Conservation (phyloP, 768 basidiomycete species). For the Suillus lakei region DNA sequence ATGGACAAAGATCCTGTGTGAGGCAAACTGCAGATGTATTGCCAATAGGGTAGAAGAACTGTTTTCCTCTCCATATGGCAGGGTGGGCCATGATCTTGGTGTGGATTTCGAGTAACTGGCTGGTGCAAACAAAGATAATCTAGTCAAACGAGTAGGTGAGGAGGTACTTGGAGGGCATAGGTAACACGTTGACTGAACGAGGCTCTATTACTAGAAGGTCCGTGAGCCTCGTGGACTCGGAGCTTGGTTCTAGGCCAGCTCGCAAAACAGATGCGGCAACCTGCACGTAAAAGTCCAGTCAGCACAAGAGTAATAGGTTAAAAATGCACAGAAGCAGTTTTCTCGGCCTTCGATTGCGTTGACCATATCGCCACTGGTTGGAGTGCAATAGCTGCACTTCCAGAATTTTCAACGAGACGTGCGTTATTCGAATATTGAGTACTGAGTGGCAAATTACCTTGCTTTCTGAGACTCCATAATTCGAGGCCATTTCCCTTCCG, state of each 20-base stretch:
- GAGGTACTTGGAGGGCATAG: neutral
- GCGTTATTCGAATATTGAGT: too few relatives aligned
- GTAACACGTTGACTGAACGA: neutral
- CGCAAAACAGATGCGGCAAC: too few relatives aligned
- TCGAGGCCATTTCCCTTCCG: too few relatives aligned
- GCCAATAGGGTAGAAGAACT: slow-evolving; percentile 64
- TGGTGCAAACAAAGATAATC: neutral
- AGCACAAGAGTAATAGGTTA: too few relatives aligned
- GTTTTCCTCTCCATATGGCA: slow-evolving; percentile 46
- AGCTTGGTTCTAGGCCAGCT: neutral
- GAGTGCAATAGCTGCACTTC: slow-evolving; percentile 18
- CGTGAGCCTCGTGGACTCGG: neutral
- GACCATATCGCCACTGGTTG: neutral
- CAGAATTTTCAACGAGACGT: slow-evolving; percentile 13
- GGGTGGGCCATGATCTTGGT: slow-evolving; percentile 45
- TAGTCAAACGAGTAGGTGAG: neutral
- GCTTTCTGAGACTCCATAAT: too few relatives aligned
- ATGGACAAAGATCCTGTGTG: slow-evolving; percentile 51
- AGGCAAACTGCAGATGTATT: slow-evolving; percentile 60
- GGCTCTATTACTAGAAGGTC: neutral
- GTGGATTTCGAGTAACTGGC: neutral
- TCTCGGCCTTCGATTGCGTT: slow-evolving; percentile 16
- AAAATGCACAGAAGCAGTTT: too few relatives aligned
- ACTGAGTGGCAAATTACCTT: too few relatives aligned
- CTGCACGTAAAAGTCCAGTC: too few relatives aligned